Conservation (phyloP, 2,329 filamentous ascomycete genomes). For the Colletotrichum incanum region DNA sequence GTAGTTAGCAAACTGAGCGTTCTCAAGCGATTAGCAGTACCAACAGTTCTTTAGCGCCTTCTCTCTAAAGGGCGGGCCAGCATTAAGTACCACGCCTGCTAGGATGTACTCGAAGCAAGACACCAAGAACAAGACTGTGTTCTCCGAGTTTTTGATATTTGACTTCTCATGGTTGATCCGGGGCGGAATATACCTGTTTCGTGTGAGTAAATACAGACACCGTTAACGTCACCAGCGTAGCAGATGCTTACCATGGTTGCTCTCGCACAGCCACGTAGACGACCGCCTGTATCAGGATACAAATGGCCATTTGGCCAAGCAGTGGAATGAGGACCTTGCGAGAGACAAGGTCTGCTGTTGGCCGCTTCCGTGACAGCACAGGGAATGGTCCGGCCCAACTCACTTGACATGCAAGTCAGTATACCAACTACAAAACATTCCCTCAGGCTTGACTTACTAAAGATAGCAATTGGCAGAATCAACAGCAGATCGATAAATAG, state of each 20-base stretch:
- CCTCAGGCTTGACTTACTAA: conserved; percentile 71
- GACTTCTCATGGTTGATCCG: conserved; percentile 82
- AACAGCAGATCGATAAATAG: conserved; percentile 94
- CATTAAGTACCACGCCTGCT: conserved; percentile 88
- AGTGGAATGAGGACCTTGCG: conserved; percentile 92
- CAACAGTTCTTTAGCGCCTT: conserved; percentile 84
- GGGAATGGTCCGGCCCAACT: conserved; percentile 93
- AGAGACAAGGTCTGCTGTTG: conserved; percentile 92
- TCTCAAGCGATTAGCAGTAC: conserved; percentile 50
- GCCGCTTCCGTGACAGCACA: conserved; percentile 84
- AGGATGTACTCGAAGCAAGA: conserved; percentile 97
- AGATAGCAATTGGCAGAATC: conserved; percentile 96
- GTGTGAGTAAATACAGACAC: conserved; percentile 41
- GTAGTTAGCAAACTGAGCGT: conserved; percentile 44
- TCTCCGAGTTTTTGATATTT: conserved; percentile 93
- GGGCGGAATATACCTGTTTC: conserved; percentile 81
- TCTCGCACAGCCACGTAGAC: conserved; percentile 82
- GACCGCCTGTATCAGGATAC: conserved; percentile 82
- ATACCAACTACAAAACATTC: conserved; percentile 27
- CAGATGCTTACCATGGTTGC: conserved; percentile 79
- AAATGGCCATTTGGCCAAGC: conserved; percentile 89
- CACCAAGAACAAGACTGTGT: conserved; percentile 89
- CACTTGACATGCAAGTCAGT: conserved; percentile 67
- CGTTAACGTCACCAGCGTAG: background rate
- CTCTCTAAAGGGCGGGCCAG: conserved; percentile 92